Evolutionary conservation across 169 alveolate species (phyloP), one percentile per base, ranked within the genome.

Genomic region (Eimeria necatrix): DNA sequence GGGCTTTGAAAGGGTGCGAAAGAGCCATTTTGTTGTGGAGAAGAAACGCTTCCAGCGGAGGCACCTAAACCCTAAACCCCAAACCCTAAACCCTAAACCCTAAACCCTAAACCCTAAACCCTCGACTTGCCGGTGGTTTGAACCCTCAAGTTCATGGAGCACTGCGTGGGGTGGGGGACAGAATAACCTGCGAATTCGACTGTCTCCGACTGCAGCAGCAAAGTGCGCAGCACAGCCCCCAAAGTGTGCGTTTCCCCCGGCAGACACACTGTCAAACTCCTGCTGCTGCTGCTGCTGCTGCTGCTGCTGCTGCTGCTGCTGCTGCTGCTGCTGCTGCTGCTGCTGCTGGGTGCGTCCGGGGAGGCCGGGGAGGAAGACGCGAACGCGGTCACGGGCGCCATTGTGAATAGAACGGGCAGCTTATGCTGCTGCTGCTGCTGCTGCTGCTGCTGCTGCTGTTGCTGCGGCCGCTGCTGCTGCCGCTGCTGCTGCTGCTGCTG

Each of bases 101-200:
- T n/a, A n/a, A n/a, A n/a, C n/a, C n/a, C n/a, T n/a, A n/a, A n/a
- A n/a, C n/a, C n/a, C n/a, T n/a, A n/a, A n/a, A n/a, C n/a, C n/a
- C n/a, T n/a, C n/a, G n/a, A 8, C 61, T 26, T 59, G 97, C 98
- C 98, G 53, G 98, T 97, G 7, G 98, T 97, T 93, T 97, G 98
- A 59, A 97, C 94, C 49, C 98, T 93, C 22, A 97, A 64, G 93
- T 97, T 97, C 84, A 97, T 96, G 84, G 97, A 98, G 14, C 97
- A 96, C 86, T 96, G 97, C 74, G 97, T 97, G 46, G 98, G 98
- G 88, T 97, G 98, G 68, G 98, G 98, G 8, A 97, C 97, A 32
- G 98, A 96, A 71, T 97, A 97, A 52, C 98, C 98, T 10, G 98
- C 98, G 80, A 97, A 97, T 84, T 96, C 97, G 24, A 97, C 98